Evolutionary conservation across 2,329 filamentous ascomycete genomes (phyloP), one percentile per base, ranked within the genome.

Genomic region (Lachnum nothofagi): DNA sequence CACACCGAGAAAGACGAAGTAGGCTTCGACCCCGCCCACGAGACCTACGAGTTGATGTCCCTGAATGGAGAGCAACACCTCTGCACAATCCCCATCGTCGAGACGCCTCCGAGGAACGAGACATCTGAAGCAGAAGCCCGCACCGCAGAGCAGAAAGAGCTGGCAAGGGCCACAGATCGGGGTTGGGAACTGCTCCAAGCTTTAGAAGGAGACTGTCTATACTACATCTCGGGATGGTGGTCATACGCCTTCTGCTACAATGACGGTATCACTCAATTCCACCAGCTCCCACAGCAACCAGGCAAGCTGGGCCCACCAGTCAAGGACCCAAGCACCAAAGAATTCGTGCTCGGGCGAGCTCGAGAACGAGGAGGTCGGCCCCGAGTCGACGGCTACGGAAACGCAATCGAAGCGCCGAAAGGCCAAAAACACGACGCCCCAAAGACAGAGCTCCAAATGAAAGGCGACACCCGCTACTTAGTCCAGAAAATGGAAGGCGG

Each of bases 211-310:
- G 77, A 77, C 45, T 88, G 85, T 67, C 74, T 88, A 57, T 88
- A 86, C 65, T 87, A 82, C 65, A 71, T 84, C 20, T 81, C 78
- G 10, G 84, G 83, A 2, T 88, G 84, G 84, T 88, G 85, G 85
- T 84, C 80, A 47, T 88, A 88, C 64, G 80, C 79, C 27, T 88
- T 87, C 65, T 88, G 85, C 68, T 86, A 87, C 68, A 82, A 82
- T 62, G 72, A 79, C 37, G 76, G 85, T 56, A 78, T 88, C 48
- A 83, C 79, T 64, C 85, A 88, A 64, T 88, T 87, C 66, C 85
- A 88, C 66, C 81, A 82, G 54, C 69, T 86, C 45, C 76, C 83
- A 5, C 77, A 80, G 0, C 76, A 78, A 16, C 75, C 76, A 16
- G 80, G 80, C 1, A 74, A 80, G 16, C 78, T 80, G 1, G 83